Percentiles rank a stretch among this genome's conserved stretches.
phyloP scores from a whole-genome alignment of 108 stramenopile species.

The Nannochloropsis salina region DNA sequence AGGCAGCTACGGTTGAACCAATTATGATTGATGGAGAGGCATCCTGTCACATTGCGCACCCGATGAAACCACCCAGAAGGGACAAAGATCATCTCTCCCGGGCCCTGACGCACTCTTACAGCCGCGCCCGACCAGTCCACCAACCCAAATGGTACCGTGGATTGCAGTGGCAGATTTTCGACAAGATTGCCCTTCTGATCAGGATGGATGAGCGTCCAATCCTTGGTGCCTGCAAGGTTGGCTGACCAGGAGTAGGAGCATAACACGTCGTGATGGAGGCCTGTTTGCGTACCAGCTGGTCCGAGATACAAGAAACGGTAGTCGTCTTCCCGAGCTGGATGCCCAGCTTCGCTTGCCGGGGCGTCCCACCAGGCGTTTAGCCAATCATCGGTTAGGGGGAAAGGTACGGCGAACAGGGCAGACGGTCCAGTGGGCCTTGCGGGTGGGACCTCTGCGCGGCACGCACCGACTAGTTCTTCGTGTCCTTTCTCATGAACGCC shows the following conservation, averaged over 20 bases:
- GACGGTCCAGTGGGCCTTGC: not conserved
- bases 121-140: constrained; percentile 9
- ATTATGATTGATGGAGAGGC: constrained; percentile 47
- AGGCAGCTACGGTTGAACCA: constrained; percentile 52
- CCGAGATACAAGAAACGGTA: constrained; percentile 52
- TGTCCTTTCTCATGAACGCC: not conserved
- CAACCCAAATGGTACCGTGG: not conserved
- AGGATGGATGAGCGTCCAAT: constrained; percentile 29
- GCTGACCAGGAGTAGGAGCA: constrained; percentile 49
- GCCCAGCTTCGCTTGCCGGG: not conserved
- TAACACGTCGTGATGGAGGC: constrained; percentile 48
- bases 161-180: not conserved
- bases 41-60: constrained; percentile 15
- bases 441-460: not conserved
- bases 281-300: constrained; percentile 30
- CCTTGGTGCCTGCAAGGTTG: constrained; percentile 47
- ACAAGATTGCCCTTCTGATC: constrained; percentile 24
- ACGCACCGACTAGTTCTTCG: not conserved
- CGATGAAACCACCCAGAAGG: constrained; percentile 51
- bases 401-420: not conserved
- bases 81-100: constrained; percentile 50
- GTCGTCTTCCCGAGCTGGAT: constrained; percentile 38
- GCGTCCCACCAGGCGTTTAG: constrained; percentile 44
- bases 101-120: constrained; percentile 35
- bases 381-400: constrained; percentile 43